phyloP scores from a whole-genome alignment of 2,329 filamentous ascomycete species.

The Elsinoe ampelina region DNA sequence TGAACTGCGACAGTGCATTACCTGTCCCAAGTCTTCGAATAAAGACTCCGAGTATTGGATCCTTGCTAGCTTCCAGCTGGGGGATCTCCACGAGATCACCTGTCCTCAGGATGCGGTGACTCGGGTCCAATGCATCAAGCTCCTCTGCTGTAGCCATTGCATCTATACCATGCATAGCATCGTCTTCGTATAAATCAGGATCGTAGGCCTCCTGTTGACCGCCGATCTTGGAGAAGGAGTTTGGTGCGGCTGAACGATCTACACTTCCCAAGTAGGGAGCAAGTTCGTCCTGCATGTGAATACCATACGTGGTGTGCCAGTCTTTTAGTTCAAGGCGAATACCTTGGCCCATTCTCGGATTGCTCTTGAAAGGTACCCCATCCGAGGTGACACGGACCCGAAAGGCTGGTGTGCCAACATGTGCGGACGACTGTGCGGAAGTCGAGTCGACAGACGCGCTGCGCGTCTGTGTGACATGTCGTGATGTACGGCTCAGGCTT shows the following conservation, averaged over 20 bases:
- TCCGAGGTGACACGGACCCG: not conserved
- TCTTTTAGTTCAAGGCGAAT: slow-evolving; percentile 2
- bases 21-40: slow-evolving; percentile 31
- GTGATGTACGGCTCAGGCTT: not conserved
- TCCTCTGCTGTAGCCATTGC: slow-evolving; percentile 20
- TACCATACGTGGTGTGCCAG: slow-evolving; percentile 4
- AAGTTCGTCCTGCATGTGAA: slow-evolving; percentile 1
- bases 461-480: not conserved
- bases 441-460: not conserved
- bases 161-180: slow-evolving; percentile 10
- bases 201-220: slow-evolving; percentile 1
- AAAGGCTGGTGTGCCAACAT: not conserved
- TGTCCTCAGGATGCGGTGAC: slow-evolving; percentile 30
- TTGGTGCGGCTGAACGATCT: not conserved
- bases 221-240: not conserved
- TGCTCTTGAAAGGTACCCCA: not conserved
- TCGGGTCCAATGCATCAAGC: slow-evolving; percentile 25
- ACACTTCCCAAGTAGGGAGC: not conserved
- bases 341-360: not conserved
- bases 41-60: slow-evolving; percentile 41
- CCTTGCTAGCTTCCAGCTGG: slow-evolving; percentile 21
- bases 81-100: slow-evolving; percentile 43
- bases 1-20: slow-evolving; percentile 36
- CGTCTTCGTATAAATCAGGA: not conserved
- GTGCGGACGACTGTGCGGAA: not conserved